Base-by-base conservation (phyloP, 1,284 basidiomycete species). In the Boletellus deceptivus region DNA sequence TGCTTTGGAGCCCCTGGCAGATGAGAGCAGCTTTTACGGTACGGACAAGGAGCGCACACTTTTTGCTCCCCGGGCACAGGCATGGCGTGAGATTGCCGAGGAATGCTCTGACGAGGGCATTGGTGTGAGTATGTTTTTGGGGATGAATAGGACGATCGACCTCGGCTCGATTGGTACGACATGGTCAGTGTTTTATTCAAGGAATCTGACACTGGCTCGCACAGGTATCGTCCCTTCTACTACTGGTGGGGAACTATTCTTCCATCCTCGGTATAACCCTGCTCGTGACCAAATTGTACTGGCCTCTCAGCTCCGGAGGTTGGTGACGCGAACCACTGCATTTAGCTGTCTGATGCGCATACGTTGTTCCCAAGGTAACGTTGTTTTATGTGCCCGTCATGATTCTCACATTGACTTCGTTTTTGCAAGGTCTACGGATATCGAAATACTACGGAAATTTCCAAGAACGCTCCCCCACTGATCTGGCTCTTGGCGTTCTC, bases 191-290 rank as follows among this genome's bases (percentile, higher is more conserved):
- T 40, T 34, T 49, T 38, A 41, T 49, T 43, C 35, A 45, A 10
- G 24, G 29, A 51, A 27, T 55, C 42, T 66, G 59, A 61, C 63
- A 49, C 38, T 20, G 38, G 11, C 27, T 17, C 38, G 37, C 29
- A 22, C 37, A 90, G 87, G 84, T 33, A 72, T 80, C 2, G 76
- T 94, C 6, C 70, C 89, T 0, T 83, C 83, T 0, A 68, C 85
- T 16, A 94, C 93, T 1, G 97, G 97, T n/a, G 97, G 97, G 17
- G 93, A 97, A 53, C 65, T 96, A 1, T 95, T 88, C 72, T 97
- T 91, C 75, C 91, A 97, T 64, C 96, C 97, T 7, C 83, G 91
- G 33, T 99, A 95, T 69, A 81, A 89, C 51, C 78, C 83, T 1
- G 71, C 73, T 3, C 79, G 89, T 40, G 93, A 98, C 66, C 78